A percentile compares a stretch with the other conserved stretches of the same genome.
These are phyloP conservation scores for Phyllostachys edulis DNA, from an alignment of 176 grass and related monocot species.

Conservation along the genomic window DNA sequence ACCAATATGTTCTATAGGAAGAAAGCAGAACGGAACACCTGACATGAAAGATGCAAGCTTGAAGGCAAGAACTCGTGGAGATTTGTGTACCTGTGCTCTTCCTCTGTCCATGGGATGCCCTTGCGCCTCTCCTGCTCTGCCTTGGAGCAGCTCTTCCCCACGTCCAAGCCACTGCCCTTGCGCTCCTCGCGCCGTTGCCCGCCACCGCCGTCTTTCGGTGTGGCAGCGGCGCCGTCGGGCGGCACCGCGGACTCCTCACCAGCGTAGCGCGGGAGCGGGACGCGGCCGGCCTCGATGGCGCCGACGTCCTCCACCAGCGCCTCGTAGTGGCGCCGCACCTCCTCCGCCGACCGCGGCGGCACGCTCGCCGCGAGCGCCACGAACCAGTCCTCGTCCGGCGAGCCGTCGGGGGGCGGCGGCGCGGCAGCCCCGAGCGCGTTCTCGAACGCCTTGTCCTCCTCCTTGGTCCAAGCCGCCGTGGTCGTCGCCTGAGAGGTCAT, in stretches of 20 bases:
- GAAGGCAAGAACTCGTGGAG: background rate
- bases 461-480: slow-evolving; percentile 58
- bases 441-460: slow-evolving; percentile 96
- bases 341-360: slow-evolving; percentile 62
- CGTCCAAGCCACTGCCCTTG: slow-evolving; percentile 33
- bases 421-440: slow-evolving; percentile 58
- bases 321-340: slow-evolving; percentile 80
- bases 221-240: background rate
- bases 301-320: slow-evolving; percentile 75
- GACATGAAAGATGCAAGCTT: background rate
- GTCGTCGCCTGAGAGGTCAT: slow-evolving; percentile 32
- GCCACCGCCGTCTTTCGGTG: slow-evolving; percentile 18
- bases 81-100: slow-evolving; percentile 77
- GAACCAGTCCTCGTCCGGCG: slow-evolving; percentile 55
- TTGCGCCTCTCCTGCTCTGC: slow-evolving; percentile 92
- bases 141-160: slow-evolving; percentile 72
- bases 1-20: background rate
- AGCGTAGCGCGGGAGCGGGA: slow-evolving; percentile 63
- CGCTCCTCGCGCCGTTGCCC: slow-evolving; percentile 49
- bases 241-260: slow-evolving; percentile 45
- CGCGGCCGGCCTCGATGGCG: slow-evolving; percentile 75
- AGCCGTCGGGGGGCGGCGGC: slow-evolving; percentile 28
- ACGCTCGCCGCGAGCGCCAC: slow-evolving; percentile 49
- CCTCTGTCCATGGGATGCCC: slow-evolving; percentile 98
- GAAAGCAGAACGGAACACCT: background rate